Base-by-base conservation (phyloP, 1,139 yeast genomes). In the Waltiozyma sp. region DNA sequence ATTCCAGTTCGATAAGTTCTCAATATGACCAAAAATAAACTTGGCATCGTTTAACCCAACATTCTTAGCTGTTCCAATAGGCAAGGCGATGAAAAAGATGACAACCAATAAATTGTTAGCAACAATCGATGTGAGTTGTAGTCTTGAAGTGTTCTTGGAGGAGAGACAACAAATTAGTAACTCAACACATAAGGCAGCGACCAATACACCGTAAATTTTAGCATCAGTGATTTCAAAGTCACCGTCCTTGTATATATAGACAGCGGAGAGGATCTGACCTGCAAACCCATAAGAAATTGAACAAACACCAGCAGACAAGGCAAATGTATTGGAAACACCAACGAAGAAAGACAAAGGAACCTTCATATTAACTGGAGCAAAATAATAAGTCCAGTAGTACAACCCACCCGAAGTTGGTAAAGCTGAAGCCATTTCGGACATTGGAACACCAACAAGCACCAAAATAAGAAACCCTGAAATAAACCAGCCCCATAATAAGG, bases 381-480 rank as follows among this genome's bases (percentile, higher is more conserved):
- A 71, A 52, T 67, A 62, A 48, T 59, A 66, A 8, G 77, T 70
- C 75, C 72, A 71, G 51, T 62, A 78, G 58, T 78, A 79, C 53
- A 80, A 65, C 9, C 86, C 87, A 44, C 87, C 86, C 21, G 80
- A 70, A 4, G 87, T 79, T 40, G 87, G 87, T 57, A 77, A 75
- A 19, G 83, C 71, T 33, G 79, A 72, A 1, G 81, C 81, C 44
- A 78, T 62, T 49, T 78, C 78, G 11, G 84, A 73, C 66, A 80
- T 77, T 40, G 61, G 54, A 38, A 66, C 50, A 40, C 65, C 61
- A 43, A 61, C 59, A 19, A 56, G 49, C 3, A 36, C n/a, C n/a
- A 68, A 51, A n/a, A 66, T 61, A 15, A 71, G 60, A 1, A 66
- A 65, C 41, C 55, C 54, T 8, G 52, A 49, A 11, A 54, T 45